Evolutionary conservation across 306 rosid species (phyloP).

Genomic region (Pyrus betulifolia): DNA sequence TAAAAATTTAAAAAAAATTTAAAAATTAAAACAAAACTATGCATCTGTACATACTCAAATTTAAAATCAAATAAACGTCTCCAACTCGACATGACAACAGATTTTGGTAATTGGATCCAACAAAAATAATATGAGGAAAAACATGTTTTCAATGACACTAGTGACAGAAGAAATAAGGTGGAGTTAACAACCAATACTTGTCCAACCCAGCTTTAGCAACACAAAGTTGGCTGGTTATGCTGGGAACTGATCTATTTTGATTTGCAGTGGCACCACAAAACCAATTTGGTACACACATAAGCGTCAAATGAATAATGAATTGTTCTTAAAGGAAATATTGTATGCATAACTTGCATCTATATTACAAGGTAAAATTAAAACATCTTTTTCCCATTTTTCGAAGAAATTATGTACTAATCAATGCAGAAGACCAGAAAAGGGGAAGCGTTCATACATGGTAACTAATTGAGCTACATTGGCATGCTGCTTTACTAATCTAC

Average conservation of each 20-base stretch:
- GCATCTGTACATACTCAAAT: not conserved
- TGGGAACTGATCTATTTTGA: not conserved
- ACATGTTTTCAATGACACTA: not conserved
- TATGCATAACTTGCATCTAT: not conserved
- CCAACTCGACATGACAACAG: not conserved
- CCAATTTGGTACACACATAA: not conserved
- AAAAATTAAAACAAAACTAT: not conserved
- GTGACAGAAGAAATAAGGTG: not conserved
- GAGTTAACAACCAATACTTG: not conserved
- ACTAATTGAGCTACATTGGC: conserved; percentile 87
- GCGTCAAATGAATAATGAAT: not conserved
- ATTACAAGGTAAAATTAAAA: not conserved
- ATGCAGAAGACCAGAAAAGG: conserved; percentile 20
- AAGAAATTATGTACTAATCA: conserved; percentile 15
- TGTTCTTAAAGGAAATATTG: not conserved
- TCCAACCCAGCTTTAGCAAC: not conserved
- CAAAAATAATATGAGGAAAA: not conserved
- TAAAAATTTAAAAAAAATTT: not conserved
- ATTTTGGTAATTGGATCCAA: not conserved
- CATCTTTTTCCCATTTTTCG: not conserved
- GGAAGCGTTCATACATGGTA: conserved; percentile 60
- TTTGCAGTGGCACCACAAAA: not conserved
- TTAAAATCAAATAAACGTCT: not conserved
- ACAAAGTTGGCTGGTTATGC: not conserved
- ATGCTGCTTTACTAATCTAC: conserved; percentile 96